A percentile compares a stretch with the other conserved stretches of the same genome.
Evolutionary conservation across 73 alveolate species (phyloP).

Genomic region (Effrenium voratum): DNA sequence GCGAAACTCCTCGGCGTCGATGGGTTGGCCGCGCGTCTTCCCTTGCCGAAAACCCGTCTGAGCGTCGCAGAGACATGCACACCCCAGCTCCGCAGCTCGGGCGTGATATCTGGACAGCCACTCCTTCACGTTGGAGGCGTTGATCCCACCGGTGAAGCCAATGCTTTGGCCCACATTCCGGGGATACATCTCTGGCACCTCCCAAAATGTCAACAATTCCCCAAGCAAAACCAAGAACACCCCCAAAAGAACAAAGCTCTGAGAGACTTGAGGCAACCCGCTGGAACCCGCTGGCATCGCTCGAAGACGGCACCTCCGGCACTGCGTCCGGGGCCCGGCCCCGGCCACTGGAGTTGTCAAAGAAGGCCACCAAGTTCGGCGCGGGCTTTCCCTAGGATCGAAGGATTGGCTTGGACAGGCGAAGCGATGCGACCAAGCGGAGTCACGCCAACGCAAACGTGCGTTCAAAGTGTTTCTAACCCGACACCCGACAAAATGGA

Average conservation of each 20-base stretch:
- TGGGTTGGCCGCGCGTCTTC: conserved; percentile 1
- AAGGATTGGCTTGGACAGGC: too few species aligned
- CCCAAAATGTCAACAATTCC: too few species aligned
- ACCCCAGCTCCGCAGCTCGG: neutral
- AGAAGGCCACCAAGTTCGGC: conserved; percentile 32
- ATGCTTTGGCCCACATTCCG: neutral
- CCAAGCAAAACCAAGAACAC: too few species aligned
- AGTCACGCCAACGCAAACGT: too few species aligned
- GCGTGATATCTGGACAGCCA: neutral
- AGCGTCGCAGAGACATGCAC: neutral
- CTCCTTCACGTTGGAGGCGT: conserved; percentile 17
- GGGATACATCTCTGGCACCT: neutral
- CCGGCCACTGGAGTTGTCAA: conserved; percentile 50
- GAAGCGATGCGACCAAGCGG: too few species aligned
- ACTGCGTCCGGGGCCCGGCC: neutral
- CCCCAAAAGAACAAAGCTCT: too few species aligned
- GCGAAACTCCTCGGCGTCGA: neutral
- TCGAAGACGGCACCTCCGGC: conserved; percentile 17
- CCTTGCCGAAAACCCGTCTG: conserved; percentile 35
- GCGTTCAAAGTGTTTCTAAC: too few species aligned
- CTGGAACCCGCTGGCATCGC: too few species aligned
- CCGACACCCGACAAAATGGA: too few species aligned
- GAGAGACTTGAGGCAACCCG: too few species aligned
- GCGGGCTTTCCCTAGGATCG: neutral
- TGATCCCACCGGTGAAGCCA: conserved; percentile 49